A percentile compares a stretch with the other conserved stretches of the same genome.
phyloP scores from a whole-genome alignment of 108 stramenopile species.

The Chaetoceros tenuissimus region DNA sequence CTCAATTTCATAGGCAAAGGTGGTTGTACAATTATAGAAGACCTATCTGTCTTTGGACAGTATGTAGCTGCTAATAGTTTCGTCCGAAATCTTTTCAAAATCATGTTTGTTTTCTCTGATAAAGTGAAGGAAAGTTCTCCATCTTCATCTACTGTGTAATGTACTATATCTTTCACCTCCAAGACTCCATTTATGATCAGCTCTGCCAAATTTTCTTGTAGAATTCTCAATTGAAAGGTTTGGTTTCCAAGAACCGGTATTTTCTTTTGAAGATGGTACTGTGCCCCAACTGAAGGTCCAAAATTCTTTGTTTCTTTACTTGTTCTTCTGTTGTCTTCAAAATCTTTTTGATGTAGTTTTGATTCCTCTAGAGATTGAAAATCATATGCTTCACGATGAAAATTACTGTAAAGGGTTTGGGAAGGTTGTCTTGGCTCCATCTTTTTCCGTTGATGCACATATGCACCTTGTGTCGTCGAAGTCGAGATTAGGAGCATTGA shows the following conservation, averaged over 20 bases:
- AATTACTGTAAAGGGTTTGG: no score
- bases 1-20: background rate
- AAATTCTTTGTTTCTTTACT: background rate
- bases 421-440: no score
- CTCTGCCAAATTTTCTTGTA: background rate
- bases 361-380: no score
- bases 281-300: background rate
- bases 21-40: background rate
- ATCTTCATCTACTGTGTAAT: background rate
- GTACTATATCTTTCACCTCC: background rate
- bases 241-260: background rate
- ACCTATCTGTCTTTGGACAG: background rate
- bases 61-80: background rate
- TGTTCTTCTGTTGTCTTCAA: no score
- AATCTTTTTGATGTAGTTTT: no score
- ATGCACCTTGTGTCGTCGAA: no score
- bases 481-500: no score
- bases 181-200: background rate
- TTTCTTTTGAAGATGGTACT: background rate
- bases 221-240: background rate
- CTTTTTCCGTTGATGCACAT: no score
- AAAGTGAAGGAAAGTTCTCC: background rate
- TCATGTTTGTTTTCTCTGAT: background rate
- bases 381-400: no score
- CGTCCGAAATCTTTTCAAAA: background rate